Evolutionary conservation across 371 early-diverging fungal genomes (phyloP).

Genomic region (Batkoa obscura): DNA sequence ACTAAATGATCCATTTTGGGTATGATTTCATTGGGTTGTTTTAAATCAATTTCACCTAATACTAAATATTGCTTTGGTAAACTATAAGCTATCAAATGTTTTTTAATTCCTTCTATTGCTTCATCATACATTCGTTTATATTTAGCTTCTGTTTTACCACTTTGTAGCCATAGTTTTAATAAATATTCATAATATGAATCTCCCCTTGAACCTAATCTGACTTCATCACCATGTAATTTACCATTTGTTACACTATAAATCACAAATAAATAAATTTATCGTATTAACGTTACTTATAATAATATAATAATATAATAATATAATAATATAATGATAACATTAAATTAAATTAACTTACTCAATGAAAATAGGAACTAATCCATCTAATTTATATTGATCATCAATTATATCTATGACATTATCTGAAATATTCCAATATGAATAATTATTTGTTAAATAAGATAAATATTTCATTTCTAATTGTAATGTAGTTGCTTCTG

Average conservation of each 20-base stretch:
- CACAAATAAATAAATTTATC: no score
- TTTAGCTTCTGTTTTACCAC: slow-evolving; percentile 31
- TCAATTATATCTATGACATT: slow-evolving; percentile 36
- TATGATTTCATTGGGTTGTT: slow-evolving; percentile 15
- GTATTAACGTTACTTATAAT: no score
- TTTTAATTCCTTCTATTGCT: slow-evolving; percentile 47
- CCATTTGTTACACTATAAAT: slow-evolving; percentile 9
- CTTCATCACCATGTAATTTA: slow-evolving; percentile 24
- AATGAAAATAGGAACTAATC: slow-evolving; percentile 50
- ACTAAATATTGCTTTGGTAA: slow-evolving; percentile 35
- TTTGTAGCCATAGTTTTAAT: slow-evolving; percentile 68
- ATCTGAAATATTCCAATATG: slow-evolving; percentile 51
- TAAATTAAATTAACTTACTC: background rate
- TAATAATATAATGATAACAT: background rate
- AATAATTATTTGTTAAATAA: slow-evolving; percentile 43
- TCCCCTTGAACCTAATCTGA: slow-evolving; percentile 57
- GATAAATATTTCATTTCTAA: slow-evolving; percentile 76
- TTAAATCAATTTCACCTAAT: slow-evolving; percentile 41
- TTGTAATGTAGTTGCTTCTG: slow-evolving; percentile 73
- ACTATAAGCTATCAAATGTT: slow-evolving; percentile 39
- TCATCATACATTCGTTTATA: slow-evolving; percentile 51
- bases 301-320: no score
- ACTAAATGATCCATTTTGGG: slow-evolving; percentile 86
- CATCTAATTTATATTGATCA: slow-evolving; percentile 30
- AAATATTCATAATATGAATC: slow-evolving; percentile 91